Conservation (phyloP, 1,139 yeast species). For the Magnusiomyces fungicola region DNA sequence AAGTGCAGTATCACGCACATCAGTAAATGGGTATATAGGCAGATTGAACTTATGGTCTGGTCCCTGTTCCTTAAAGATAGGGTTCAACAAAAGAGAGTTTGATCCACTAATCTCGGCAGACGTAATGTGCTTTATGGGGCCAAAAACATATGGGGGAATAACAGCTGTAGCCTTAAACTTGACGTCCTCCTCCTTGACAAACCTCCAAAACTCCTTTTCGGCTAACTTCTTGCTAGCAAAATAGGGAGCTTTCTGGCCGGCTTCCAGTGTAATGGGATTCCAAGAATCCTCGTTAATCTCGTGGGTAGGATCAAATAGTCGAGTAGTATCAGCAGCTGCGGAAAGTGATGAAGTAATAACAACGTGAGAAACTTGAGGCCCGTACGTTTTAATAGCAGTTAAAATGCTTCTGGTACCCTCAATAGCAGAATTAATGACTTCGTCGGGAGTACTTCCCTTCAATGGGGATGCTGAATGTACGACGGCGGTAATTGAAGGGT, state of each 20-base stretch:
- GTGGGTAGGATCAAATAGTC: slow-evolving; percentile 16
- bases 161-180: slow-evolving; percentile 36
- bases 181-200: slow-evolving; percentile 31
- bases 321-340: slow-evolving; percentile 34
- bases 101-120: slow-evolving; percentile 30
- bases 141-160: slow-evolving; percentile 41
- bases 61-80: not conserved
- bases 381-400: slow-evolving; percentile 37
- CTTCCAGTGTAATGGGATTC: slow-evolving; percentile 27
- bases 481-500: slow-evolving; percentile 44
- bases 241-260: slow-evolving; percentile 25
- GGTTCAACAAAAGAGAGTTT: slow-evolving; percentile 11
- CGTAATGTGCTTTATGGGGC: slow-evolving; percentile 36
- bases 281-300: not conserved
- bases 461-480: slow-evolving; percentile 48
- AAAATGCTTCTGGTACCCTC: slow-evolving; percentile 43
- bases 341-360: slow-evolving; percentile 47
- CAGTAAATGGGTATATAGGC: slow-evolving; percentile 23
- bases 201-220: slow-evolving; percentile 40
- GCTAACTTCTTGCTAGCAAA: slow-evolving; percentile 34
- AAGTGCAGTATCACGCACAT: slow-evolving; percentile 45
- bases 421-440: slow-evolving; percentile 42
- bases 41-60: slow-evolving; percentile 5
- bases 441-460: slow-evolving; percentile 38
- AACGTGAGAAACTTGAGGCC: slow-evolving; percentile 43